phyloP scores from a whole-genome alignment of 2,329 filamentous ascomycete genomes.

The Neopestalotiopsis sp. region DNA sequence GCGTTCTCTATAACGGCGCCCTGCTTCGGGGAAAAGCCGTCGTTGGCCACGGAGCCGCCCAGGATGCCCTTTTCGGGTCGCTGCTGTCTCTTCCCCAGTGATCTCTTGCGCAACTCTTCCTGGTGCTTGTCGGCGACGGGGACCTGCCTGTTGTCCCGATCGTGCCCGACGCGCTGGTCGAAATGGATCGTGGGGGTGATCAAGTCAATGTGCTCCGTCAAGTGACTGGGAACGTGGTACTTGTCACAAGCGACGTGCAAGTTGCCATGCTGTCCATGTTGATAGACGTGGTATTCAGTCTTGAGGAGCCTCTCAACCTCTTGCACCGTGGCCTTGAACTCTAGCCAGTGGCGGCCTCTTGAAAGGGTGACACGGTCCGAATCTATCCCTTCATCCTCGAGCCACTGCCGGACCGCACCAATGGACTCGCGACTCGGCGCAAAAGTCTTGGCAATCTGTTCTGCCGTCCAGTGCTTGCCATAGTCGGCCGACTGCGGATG shows the following conservation, averaged over 20 bases:
- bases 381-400: slow-evolving; percentile 57
- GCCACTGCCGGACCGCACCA: slow-evolving; percentile 57
- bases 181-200: slow-evolving; percentile 47
- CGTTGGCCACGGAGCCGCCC: slow-evolving; percentile 30
- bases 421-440: slow-evolving; percentile 50
- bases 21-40: slow-evolving; percentile 36
- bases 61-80: slow-evolving; percentile 33
- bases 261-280: slow-evolving; percentile 42
- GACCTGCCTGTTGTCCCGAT: slow-evolving; percentile 29
- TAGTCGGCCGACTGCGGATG: slow-evolving; percentile 51
- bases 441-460: slow-evolving; percentile 50
- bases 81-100: slow-evolving; percentile 26
- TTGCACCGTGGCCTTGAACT: slow-evolving; percentile 58
- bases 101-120: slow-evolving; percentile 33
- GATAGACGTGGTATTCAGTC: slow-evolving; percentile 58
- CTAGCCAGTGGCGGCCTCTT: slow-evolving; percentile 57
- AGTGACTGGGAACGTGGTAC: slow-evolving; percentile 45
- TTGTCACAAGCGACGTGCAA: slow-evolving; percentile 47
- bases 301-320: slow-evolving; percentile 60
- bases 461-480: slow-evolving; percentile 52
- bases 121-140: slow-evolving; percentile 29
- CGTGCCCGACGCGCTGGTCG: slow-evolving; percentile 55
- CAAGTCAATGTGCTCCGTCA: slow-evolving; percentile 46
- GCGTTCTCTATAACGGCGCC: slow-evolving; percentile 36
- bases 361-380: slow-evolving; percentile 53